phyloP scores from a whole-genome alignment of 257 asterid genomes.

The Agastache rugosa region DNA sequence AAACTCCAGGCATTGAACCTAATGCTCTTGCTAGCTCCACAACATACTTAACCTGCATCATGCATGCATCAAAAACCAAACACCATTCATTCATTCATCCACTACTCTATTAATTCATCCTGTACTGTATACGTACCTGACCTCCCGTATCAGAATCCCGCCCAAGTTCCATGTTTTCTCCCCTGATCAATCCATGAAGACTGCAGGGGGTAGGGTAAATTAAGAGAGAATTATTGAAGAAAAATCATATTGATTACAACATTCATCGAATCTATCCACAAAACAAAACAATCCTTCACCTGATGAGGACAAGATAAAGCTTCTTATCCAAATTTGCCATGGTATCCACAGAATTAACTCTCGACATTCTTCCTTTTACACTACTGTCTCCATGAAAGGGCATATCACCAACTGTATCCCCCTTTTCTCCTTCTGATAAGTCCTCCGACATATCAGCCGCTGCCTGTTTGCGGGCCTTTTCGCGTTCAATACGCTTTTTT shows the following conservation, averaged over 20 bases:
- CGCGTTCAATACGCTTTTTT: slow-evolving; percentile 55
- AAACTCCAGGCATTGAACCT: slow-evolving; percentile 82
- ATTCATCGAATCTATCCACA: background rate
- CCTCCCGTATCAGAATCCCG: slow-evolving; percentile 83
- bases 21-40: slow-evolving; percentile 85
- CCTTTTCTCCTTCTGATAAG: slow-evolving; percentile 77
- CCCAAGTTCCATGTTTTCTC: slow-evolving; percentile 88
- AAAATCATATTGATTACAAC: background rate
- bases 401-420: slow-evolving; percentile 55
- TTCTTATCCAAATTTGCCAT: slow-evolving; percentile 63
- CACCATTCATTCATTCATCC: no score
- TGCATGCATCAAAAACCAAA: no score
- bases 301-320: slow-evolving; percentile 70
- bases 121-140: slow-evolving; percentile 46
- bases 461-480: slow-evolving; percentile 73
- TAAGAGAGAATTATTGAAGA: background rate
- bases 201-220: slow-evolving; percentile 39
- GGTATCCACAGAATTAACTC: slow-evolving; percentile 60
- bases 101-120: no score
- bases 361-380: slow-evolving; percentile 51
- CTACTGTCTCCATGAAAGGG: slow-evolving; percentile 47
- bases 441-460: slow-evolving; percentile 84
- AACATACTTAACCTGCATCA: slow-evolving; percentile 69
- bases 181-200: slow-evolving; percentile 79
- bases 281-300: slow-evolving; percentile 40